Conservation (phyloP, 2,329 filamentous ascomycete genomes). For the Zasmidium cellare region DNA sequence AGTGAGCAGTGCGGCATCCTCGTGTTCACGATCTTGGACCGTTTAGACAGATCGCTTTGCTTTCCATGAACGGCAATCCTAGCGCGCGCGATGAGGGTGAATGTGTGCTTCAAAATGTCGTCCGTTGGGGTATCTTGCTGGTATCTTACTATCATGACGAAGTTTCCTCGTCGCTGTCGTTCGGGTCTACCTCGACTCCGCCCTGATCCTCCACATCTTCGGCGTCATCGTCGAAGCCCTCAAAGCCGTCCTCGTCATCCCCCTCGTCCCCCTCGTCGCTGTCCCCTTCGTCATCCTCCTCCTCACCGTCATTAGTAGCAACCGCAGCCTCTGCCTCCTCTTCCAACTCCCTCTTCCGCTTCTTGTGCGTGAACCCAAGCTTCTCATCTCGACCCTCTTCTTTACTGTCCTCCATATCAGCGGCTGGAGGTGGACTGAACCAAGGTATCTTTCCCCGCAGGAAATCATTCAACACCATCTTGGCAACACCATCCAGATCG, state of each 20-base stretch:
- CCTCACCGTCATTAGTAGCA: conserved; percentile 34
- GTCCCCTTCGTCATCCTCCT: conserved; percentile 29
- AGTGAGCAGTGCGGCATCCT: too few relatives aligned
- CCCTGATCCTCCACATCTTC: conserved; percentile 6
- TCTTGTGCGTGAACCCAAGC: conserved; percentile 78
- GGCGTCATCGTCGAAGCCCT: conserved; percentile 3
- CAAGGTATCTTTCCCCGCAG: conserved; percentile 93
- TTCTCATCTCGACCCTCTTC: conserved; percentile 70
- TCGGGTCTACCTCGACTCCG: conserved; percentile 13
- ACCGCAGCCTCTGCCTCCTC: conserved; percentile 39
- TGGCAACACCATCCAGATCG: conserved; percentile 90
- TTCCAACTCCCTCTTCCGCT: conserved; percentile 64
- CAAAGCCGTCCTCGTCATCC: conserved; percentile 21
- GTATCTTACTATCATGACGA: conserved; percentile 17
- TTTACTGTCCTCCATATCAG: conserved; percentile 46
- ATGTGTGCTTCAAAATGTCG: not conserved
- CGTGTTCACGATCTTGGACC: too few relatives aligned
- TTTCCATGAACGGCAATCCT: too few relatives aligned
- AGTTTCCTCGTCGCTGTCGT: conserved; percentile 12
- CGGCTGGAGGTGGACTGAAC: conserved; percentile 77
- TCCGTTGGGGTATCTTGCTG: not conserved
- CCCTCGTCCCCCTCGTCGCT: conserved; percentile 37
- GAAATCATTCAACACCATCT: conserved; percentile 97
- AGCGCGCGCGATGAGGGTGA: not conserved
- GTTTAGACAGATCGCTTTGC: too few relatives aligned